Evolutionary conservation across 192 early-diverging fungal genomes (phyloP).

Genomic region (Rhizophagus sp.): DNA sequence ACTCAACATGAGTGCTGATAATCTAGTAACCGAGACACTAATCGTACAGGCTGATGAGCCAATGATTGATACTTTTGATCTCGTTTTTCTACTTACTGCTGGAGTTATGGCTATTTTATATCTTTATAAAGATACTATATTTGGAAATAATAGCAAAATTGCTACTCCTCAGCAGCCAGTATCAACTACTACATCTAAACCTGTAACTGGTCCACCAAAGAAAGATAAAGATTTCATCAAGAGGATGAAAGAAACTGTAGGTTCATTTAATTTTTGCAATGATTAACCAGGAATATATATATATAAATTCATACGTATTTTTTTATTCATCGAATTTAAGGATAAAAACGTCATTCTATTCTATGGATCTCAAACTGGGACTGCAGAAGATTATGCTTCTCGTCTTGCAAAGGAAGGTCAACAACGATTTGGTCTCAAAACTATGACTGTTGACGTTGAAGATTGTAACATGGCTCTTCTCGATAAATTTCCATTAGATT

Average conservation of each 20-base stretch:
- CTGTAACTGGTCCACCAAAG: constrained; percentile 31
- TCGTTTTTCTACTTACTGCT: background rate
- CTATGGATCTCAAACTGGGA: constrained; percentile 98
- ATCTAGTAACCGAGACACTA: background rate
- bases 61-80: constrained; percentile 23
- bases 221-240: constrained; percentile 56
- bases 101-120: background rate
- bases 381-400: constrained; percentile 96
- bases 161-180: background rate
- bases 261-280: background rate
- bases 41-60: constrained; percentile 1
- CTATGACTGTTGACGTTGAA: constrained; percentile 86
- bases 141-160: background rate
- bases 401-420: constrained; percentile 86
- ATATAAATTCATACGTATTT: background rate
- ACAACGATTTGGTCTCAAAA: constrained; percentile 68
- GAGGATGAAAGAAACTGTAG: constrained; percentile 55
- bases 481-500: constrained; percentile 63
- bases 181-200: background rate
- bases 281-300: background rate
- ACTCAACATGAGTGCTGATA: background rate
- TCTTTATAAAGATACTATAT: constrained; percentile 4
- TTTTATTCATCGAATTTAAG: constrained; percentile 34
- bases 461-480: constrained; percentile 90
- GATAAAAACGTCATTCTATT: constrained; percentile 83